Evolutionary conservation across 345 rosid genomes (phyloP), one percentile per base, ranked within the genome.

Genomic region (Mangifera indica): DNA sequence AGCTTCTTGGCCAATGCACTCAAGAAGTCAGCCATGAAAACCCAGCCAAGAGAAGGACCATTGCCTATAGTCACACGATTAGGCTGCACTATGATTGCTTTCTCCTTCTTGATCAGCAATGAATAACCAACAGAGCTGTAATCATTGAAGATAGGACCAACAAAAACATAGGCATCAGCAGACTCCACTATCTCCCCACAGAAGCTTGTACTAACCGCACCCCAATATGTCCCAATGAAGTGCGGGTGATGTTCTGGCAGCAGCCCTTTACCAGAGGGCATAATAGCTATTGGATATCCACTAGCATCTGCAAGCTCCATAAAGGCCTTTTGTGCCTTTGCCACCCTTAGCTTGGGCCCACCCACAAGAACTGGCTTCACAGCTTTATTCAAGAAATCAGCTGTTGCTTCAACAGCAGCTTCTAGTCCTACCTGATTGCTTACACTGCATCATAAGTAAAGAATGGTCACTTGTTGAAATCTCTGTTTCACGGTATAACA

Each of bases 211-310:
- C 94, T 89, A 49, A 87, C 91, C 60, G 91, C 91, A 53, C 94
- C 94, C 94, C 94, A 89, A 46, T 87, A 89, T 15, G 94, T 89
- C 52, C 94, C 94, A 2, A 85, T 89, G 82, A 89, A 89, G 59
- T 85, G 81, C 0, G 87, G 88, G 77, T 80, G 90, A 60, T 81
- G 83, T 80, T 89, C 94, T 3, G 83, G 86, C 40, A 83, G 88
- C 44, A 87, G 66, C 40, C 94, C 94, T 74, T 89, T 89, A 37
- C 72, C 88, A 0, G 94, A 87, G 22, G 94, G 94, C 94, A 89
- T 89, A 45, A 87, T 69, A 37, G 90, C 85, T 24, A 89, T 0
- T 1, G 94, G 88, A 66, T 85, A 89, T 1, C 90, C 87, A 46
- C 81, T 62, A 20, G 85, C 85, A 60, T 87, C 78, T 13, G 84